Evolutionary conservation across 2,329 filamentous ascomycete genomes (phyloP), one percentile per base, ranked within the genome.

Genomic region (Hymenoscyphus repandus): DNA sequence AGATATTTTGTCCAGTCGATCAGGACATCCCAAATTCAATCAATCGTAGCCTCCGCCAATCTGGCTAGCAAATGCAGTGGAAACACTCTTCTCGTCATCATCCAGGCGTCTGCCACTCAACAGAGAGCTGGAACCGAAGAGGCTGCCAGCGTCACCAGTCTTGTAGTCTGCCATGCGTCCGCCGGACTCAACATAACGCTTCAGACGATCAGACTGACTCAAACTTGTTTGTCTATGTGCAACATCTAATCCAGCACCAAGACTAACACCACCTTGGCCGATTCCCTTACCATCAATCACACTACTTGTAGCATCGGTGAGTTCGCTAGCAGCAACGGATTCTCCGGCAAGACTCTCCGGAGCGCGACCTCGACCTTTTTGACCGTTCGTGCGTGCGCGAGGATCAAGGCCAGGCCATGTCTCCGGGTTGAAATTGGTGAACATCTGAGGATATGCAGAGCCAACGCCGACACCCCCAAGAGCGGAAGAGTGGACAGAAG

Each of bases 11-110:
- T 52, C 45, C 50, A 45, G n/a, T 31, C 15, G 40, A 33, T 43
- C 34, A 56, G 43, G 47, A 49, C 46, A 13, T 41, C 17, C 40
- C 15, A 30, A 33, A 41, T 22, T 57, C 50, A 52, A 67, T 68
- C 66, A 68, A 58, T 68, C 66, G 53, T 66, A 68, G 52, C 64
- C 64, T 53, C 65, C 64, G 47, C 89, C 90, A 60, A 96, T 83
- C 70, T 97, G 93, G 73, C 90, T 96, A 55, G 92, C 91, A 72
- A 97, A 99, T 44, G 91, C 91, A 47, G 93, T 97, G 65, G 90
- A 96, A 64, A 97, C 83, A 70, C 92, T 97, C 72, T 93, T 90
- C 64, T 93, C 90, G 67, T 97, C 93, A 60, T 99, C 93, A 60
- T 99, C 93, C 86, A 82, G 47, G 34, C 66, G 66, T 22, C 65